These are phyloP conservation scores for Lindgomyces ingoldianus DNA, from an alignment of 495 filamentous ascomycete genomes.

Conservation along the genomic window DNA sequence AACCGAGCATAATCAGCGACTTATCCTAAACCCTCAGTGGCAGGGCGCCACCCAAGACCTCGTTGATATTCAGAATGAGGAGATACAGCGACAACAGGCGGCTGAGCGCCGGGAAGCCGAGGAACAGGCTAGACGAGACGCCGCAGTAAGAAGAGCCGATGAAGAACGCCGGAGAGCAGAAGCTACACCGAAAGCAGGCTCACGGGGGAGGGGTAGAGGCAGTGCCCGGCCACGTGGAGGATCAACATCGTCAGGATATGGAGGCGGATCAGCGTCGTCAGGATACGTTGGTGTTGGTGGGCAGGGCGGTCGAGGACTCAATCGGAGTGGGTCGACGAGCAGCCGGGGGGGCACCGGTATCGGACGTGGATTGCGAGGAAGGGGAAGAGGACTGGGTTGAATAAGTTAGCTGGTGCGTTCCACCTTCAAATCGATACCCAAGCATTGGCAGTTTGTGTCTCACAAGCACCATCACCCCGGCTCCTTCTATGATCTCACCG, in stretches of 20 bases:
- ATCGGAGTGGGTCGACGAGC: conserved; percentile 17
- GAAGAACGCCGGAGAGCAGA: conserved; percentile 60
- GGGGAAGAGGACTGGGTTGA: conserved; percentile 26
- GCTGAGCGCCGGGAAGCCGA: conserved; percentile 73
- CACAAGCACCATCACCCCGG: too few species aligned
- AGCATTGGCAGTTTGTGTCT: too few species aligned
- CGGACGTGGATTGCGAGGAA: conserved; percentile 22
- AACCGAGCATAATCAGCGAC: conserved; percentile 92
- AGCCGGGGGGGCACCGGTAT: conserved; percentile 18
- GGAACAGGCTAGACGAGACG: conserved; percentile 72
- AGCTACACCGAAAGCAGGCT: conserved; percentile 50
- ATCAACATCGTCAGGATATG: background rate
- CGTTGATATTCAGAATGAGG: conserved; percentile 77
- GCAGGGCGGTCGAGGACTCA: conserved; percentile 26
- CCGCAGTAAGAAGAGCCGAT: conserved; percentile 66
- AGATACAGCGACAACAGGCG: conserved; percentile 65
- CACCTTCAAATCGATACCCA: background rate
- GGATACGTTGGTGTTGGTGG: conserved; percentile 25
- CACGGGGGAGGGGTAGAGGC: conserved; percentile 43
- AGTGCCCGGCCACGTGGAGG: conserved; percentile 34
- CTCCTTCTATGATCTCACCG: too few species aligned
- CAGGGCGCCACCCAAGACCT: conserved; percentile 84
- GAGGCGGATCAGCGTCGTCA: conserved; percentile 13
- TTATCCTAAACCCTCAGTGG: conserved; percentile 87
- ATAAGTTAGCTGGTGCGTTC: background rate